These are phyloP conservation scores for Colletotrichum sp. DNA, from an alignment of 2,329 filamentous ascomycete genomes.

Conservation along the genomic window DNA sequence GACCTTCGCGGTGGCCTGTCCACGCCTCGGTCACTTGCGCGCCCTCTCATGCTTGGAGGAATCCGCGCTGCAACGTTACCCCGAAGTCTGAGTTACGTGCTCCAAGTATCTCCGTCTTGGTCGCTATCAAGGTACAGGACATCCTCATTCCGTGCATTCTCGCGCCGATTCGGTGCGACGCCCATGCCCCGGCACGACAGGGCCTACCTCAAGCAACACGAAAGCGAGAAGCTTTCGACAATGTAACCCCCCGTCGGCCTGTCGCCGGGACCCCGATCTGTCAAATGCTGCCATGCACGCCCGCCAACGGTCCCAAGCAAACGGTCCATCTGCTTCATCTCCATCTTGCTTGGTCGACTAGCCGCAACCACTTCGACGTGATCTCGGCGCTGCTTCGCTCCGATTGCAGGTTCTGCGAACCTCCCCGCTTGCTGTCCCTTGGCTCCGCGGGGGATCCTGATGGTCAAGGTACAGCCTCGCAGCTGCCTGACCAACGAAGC, in stretches of 20 bases:
- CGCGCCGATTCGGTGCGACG: not conserved
- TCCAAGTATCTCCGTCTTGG: not conserved
- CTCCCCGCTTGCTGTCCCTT: not conserved
- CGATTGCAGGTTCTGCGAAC: not conserved
- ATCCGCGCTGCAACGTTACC: conserved; percentile 2
- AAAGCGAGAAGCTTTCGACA: not conserved
- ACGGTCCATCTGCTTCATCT: not conserved
- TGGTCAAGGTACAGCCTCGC: not conserved
- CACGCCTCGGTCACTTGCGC: not conserved
- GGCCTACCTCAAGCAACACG: not conserved
- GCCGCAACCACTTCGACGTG: not conserved
- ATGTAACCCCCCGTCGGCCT: not conserved
- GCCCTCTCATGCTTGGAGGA: not conserved
- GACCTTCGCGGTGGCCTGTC: not conserved
- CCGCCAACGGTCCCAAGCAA: not conserved
- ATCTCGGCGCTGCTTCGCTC: conserved; percentile 4
- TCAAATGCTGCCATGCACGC: not conserved
- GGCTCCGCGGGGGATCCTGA: not conserved
- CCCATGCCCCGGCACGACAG: not conserved
- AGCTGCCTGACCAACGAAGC: not conserved
- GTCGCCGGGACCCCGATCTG: not conserved
- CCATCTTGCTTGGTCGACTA: not conserved
- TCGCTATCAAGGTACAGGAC: not conserved
- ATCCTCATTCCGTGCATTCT: not conserved
- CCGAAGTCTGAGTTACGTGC: not conserved